A percentile compares a stretch with the other conserved stretches of the same genome.
phyloP scores from a whole-genome alignment of 805 yeast species.

The Yarrowia deformans region DNA sequence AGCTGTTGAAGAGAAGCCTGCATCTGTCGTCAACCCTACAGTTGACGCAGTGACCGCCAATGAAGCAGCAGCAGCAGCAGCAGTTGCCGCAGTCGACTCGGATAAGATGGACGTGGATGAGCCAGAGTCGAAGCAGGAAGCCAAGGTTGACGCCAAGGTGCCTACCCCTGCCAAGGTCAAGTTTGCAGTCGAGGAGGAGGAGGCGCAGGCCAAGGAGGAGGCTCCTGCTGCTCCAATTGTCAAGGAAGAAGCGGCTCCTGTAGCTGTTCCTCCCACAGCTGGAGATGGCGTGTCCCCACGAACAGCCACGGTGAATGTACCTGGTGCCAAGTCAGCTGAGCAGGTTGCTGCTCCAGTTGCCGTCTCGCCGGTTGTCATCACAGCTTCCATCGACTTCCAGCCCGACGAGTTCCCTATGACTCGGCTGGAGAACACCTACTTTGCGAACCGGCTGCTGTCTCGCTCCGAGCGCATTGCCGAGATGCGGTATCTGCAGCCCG shows the following conservation, averaged over 20 bases:
- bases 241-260: not conserved
- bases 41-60: not conserved
- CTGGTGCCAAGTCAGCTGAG: not conserved
- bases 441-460: conserved; percentile 4
- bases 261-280: not conserved
- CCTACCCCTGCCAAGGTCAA: conserved; percentile 2
- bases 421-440: conserved; percentile 21
- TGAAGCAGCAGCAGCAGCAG: conserved; percentile 27
- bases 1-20: not conserved
- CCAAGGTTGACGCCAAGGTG: not conserved
- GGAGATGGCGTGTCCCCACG: conserved; percentile 2
- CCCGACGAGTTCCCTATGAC: conserved; percentile 33
- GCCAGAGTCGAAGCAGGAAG: not conserved
- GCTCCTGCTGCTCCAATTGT: not conserved
- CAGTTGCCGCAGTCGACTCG: not conserved
- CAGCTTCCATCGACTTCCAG: conserved; percentile 4
- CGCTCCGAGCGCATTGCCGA: not conserved
- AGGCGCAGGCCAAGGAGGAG: not conserved
- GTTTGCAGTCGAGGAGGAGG: conserved; percentile 4
- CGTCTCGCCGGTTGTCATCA: conserved; percentile 1
- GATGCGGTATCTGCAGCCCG: conserved; percentile 13
- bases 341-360: not conserved
- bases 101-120: conserved; percentile 20
- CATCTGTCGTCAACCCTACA: not conserved
- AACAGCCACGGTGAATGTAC: not conserved